Evolutionary conservation across 768 basidiomycete species (phyloP).

Genomic region (Guyanaporus albipodus): DNA sequence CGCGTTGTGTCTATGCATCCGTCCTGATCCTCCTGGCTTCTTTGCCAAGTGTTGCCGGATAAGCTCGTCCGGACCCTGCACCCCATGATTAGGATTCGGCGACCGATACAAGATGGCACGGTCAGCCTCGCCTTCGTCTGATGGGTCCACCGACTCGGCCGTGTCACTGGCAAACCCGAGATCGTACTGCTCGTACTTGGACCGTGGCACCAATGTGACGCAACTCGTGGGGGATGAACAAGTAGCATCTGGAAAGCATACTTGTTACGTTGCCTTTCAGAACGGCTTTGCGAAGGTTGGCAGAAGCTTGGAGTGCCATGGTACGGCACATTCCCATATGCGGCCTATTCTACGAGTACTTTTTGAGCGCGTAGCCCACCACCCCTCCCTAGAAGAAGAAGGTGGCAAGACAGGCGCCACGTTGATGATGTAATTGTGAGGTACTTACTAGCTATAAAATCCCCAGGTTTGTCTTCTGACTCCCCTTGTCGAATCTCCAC

Average conservation of each 20-base stretch:
- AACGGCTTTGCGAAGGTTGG: no score
- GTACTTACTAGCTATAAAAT: no score
- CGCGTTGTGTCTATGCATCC: constrained; percentile 72
- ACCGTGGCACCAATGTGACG: constrained; percentile 46
- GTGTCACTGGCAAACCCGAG: constrained; percentile 42
- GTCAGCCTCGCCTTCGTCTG: constrained; percentile 2
- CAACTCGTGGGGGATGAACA: constrained; percentile 81
- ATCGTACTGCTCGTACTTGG: constrained; percentile 78
- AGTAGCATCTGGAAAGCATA: no score
- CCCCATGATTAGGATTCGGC: constrained; percentile 38
- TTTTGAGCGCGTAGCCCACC: no score
- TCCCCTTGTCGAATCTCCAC: no score
- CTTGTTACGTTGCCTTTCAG: no score
- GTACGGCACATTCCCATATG: no score
- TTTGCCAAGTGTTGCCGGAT: constrained; percentile 6
- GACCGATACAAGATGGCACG: constrained; percentile 60
- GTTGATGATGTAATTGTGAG: constrained; percentile 97
- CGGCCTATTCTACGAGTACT: no score
- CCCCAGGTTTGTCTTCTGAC: no score
- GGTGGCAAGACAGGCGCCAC: constrained; percentile 87
- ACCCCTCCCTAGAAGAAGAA: no score
- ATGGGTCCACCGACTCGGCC: constrained; percentile 39
- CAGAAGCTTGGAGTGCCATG: no score
- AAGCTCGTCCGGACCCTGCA: not conserved
- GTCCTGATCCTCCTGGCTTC: constrained; percentile 22